These are phyloP conservation scores for Lipomyces sp. DNA, from an alignment of 805 yeast genomes.

Conservation along the genomic window DNA sequence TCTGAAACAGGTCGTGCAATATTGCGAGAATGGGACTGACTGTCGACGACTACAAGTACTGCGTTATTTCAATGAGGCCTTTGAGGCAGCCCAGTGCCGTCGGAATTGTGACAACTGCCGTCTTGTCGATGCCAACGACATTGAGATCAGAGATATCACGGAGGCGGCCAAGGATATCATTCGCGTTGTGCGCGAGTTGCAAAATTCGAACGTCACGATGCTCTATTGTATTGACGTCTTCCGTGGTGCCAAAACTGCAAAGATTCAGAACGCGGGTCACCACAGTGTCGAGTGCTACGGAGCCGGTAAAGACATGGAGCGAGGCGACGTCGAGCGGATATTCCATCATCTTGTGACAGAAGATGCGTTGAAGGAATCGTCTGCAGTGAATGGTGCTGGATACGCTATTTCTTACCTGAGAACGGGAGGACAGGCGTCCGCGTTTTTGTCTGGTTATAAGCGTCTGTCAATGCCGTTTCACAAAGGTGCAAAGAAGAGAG, in stretches of 20 bases:
- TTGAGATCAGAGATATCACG: constrained; percentile 64
- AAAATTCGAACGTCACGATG: constrained; percentile 60
- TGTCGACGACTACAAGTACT: constrained; percentile 87
- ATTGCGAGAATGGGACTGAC: constrained; percentile 86
- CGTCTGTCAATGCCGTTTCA: constrained; percentile 17
- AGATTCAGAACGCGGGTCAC: constrained; percentile 61
- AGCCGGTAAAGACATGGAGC: constrained; percentile 59
- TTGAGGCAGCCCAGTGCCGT: constrained; percentile 61
- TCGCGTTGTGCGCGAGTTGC: constrained; percentile 54
- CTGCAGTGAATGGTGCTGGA: constrained; percentile 69
- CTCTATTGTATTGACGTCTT: constrained; percentile 79
- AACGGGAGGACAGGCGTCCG: constrained; percentile 43
- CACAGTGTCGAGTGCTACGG: constrained; percentile 64
- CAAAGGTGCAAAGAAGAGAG: neutral
- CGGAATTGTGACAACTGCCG: constrained; percentile 84
- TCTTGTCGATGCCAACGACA: constrained; percentile 42
- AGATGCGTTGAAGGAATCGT: constrained; percentile 64
- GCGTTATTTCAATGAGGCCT: constrained; percentile 83
- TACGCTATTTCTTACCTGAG: constrained; percentile 74
- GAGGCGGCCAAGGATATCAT: constrained; percentile 57
- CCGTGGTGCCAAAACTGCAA: constrained; percentile 65
- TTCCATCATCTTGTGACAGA: constrained; percentile 72
- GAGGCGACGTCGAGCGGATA: constrained; percentile 73
- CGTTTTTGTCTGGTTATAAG: constrained; percentile 15
- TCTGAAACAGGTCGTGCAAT: constrained; percentile 78